A percentile compares a stretch with the other conserved stretches of the same genome.
These are phyloP conservation scores for Gonium pectorale DNA, from an alignment of 139 green algal species.

Conservation along the genomic window DNA sequence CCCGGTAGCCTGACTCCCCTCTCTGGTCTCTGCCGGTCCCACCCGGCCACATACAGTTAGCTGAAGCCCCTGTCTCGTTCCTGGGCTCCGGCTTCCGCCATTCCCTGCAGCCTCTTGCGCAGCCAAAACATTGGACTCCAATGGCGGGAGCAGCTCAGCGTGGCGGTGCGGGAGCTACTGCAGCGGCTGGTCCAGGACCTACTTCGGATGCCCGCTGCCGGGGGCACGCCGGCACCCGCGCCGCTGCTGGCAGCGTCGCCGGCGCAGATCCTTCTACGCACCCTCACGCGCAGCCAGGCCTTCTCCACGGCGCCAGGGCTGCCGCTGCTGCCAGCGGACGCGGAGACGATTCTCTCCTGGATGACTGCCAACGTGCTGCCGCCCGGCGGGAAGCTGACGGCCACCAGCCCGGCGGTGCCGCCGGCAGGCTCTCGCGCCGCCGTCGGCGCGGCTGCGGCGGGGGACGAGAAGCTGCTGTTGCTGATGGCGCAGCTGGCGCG, in stretches of 20 bases:
- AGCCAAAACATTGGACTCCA: neutral
- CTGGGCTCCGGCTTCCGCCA: too few species aligned
- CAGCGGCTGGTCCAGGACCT: neutral
- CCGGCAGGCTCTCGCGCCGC: neutral
- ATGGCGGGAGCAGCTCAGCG: slow-evolving; percentile 19
- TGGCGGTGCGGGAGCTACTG: neutral
- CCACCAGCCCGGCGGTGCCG: neutral
- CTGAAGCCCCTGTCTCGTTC: too few species aligned
- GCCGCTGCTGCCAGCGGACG: slow-evolving; percentile 39
- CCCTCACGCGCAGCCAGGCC: slow-evolving; percentile 19
- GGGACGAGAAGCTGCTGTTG: slow-evolving; percentile 37
- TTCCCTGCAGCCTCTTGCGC: neutral
- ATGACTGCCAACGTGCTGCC: slow-evolving; percentile 29
- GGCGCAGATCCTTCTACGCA: slow-evolving; percentile 11
- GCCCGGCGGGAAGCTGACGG: neutral
- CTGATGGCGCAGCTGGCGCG: slow-evolving; percentile 30
- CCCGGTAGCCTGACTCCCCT: neutral
- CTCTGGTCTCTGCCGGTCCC: neutral
- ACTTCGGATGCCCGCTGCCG: neutral
- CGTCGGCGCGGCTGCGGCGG: neutral
- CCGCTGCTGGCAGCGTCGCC: neutral
- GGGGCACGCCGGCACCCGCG: too few species aligned
- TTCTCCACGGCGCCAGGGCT: neutral
- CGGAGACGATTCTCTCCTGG: slow-evolving; percentile 21
- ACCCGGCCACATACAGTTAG: too few species aligned